Evolutionary conservation across 305 asterid genomes (phyloP).

Genomic region (Vinca major): DNA sequence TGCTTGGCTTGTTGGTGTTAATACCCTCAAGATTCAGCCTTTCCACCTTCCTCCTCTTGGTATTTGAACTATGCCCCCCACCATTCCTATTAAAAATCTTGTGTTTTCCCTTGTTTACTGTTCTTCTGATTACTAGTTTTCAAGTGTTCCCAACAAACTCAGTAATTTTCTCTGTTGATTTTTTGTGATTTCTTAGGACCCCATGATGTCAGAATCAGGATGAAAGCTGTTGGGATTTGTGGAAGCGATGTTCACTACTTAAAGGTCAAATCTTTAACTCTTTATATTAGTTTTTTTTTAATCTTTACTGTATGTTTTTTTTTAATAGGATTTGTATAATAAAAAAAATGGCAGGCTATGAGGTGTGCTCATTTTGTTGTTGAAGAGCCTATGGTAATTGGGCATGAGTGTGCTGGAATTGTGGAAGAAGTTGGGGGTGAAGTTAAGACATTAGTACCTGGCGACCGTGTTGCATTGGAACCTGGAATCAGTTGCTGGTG

Average conservation of each 20-base stretch:
- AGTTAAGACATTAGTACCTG: constrained; percentile 55
- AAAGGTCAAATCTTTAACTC: constrained; percentile 18
- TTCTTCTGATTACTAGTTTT: not conserved
- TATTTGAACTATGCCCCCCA: not conserved
- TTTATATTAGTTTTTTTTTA: not conserved
- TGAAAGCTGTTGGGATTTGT: constrained; percentile 36
- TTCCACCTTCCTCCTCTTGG: constrained; percentile 35
- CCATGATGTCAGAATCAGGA: constrained; percentile 28
- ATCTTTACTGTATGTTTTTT: too few relatives aligned
- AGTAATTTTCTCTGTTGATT: not conserved
- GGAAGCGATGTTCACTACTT: constrained; percentile 39
- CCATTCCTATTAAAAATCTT: not conserved
- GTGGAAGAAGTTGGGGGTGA: constrained; percentile 72
- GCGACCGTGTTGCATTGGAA: constrained; percentile 79
- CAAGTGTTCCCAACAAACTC: too few relatives aligned
- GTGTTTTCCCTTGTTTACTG: not conserved
- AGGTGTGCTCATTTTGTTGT: constrained; percentile 63
- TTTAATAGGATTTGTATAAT: not conserved
- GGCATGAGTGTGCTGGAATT: constrained; percentile 90
- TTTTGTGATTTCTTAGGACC: constrained; percentile 19
- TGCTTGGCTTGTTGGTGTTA: constrained; percentile 34
- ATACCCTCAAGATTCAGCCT: constrained; percentile 31
- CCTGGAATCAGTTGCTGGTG: constrained; percentile 87
- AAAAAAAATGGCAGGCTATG: constrained; percentile 47
- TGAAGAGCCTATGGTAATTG: constrained; percentile 90